These are phyloP conservation scores for Raddia guianensis DNA, from an alignment of 176 grass and related monocot genomes.

Conservation along the genomic window DNA sequence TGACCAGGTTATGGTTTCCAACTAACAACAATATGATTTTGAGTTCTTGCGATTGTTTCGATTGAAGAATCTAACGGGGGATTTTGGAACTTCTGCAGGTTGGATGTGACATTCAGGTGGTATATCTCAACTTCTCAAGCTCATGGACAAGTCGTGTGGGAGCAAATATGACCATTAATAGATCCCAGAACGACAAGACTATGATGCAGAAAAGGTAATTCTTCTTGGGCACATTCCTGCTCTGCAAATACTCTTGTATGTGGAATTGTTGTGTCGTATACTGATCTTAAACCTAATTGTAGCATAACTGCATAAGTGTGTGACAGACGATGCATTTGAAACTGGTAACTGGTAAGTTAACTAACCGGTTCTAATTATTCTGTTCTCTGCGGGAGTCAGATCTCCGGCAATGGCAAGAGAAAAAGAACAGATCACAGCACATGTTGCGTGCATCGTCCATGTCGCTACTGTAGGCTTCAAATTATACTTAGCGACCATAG, in stretches of 20 bases:
- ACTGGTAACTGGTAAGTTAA: not conserved
- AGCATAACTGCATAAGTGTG: too few relatives aligned
- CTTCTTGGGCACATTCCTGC: not conserved
- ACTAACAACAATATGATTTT: not conserved
- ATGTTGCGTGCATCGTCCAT: not conserved
- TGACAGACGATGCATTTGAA: not conserved
- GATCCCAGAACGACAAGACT: not conserved
- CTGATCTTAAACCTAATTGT: not conserved
- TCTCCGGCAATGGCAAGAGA: not conserved
- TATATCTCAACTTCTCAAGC: not conserved
- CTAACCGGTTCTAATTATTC: not conserved
- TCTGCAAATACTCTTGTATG: not conserved
- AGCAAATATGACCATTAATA: not conserved
- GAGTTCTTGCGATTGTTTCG: not conserved
- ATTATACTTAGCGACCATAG: not conserved
- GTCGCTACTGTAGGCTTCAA: not conserved
- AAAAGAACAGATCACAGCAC: not conserved
- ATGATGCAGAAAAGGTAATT: constrained; percentile 13
- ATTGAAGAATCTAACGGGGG: not conserved
- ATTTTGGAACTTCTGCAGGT: not conserved
- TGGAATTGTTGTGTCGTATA: not conserved
- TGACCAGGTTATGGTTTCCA: not conserved
- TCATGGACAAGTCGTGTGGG: not conserved
- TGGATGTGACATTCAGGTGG: not conserved
- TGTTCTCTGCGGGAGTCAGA: not conserved